Percentiles rank a stretch among this genome's conserved stretches.
phyloP scores from a whole-genome alignment of 768 basidiomycete genomes.

The Amylocystis lapponica region DNA sequence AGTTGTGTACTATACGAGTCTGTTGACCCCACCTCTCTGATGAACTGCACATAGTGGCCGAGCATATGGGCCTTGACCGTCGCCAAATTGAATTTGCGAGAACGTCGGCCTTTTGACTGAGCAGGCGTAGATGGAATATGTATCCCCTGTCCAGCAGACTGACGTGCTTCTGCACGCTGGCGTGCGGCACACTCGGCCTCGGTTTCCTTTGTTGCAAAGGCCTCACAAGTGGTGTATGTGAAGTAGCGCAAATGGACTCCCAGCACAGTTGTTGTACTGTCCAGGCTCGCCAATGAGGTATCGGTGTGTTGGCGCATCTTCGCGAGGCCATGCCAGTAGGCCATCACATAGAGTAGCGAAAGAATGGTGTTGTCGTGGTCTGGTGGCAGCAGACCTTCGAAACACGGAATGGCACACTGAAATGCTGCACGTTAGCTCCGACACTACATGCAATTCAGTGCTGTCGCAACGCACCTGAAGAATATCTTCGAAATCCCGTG shows the following conservation, averaged over 20 bases:
- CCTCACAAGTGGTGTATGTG: constrained; percentile 16
- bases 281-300: constrained; percentile 14
- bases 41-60: constrained; percentile 26
- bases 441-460: not conserved
- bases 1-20: constrained; percentile 30
- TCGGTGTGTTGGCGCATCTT: constrained; percentile 31
- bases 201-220: constrained; percentile 22
- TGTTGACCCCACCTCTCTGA: constrained; percentile 27
- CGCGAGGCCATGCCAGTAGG: constrained; percentile 30
- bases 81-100: constrained; percentile 27
- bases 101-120: no score
- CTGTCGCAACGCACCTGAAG: constrained; percentile 22
- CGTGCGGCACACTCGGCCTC: constrained; percentile 11
- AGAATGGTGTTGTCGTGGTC: constrained; percentile 20
- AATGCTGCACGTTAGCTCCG: not conserved
- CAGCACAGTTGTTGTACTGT: constrained; percentile 12
- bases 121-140: not conserved
- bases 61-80: constrained; percentile 33
- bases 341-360: constrained; percentile 17
- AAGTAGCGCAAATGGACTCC: constrained; percentile 21
- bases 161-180: not conserved
- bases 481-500: not conserved
- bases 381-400: constrained; percentile 26
- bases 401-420: constrained; percentile 32
- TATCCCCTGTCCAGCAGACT: not conserved